Conservation (phyloP, 1,284 basidiomycete species). For the Bondarzewia mesenterica region DNA sequence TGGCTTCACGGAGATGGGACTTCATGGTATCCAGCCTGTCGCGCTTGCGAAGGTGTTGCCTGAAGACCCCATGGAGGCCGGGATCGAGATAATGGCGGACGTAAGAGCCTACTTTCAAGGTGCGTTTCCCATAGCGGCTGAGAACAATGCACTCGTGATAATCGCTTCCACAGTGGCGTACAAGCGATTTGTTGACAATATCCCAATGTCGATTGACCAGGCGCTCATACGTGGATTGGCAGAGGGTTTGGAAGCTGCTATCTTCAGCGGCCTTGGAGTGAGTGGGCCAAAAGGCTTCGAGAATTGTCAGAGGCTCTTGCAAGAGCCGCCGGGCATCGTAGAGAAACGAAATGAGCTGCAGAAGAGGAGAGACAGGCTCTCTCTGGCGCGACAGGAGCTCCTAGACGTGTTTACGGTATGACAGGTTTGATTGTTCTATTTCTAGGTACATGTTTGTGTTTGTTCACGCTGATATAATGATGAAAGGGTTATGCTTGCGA, state of each 20-base stretch:
- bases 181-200: constrained; percentile 57
- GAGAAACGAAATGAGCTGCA: constrained; percentile 38
- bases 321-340: constrained; percentile 42
- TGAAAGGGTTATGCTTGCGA: too few relatives aligned
- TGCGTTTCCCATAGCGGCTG: not conserved
- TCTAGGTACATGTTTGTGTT: too few relatives aligned
- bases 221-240: constrained; percentile 42
- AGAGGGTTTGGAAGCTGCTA: constrained; percentile 32
- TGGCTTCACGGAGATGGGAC: constrained; percentile 35
- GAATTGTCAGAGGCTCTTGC: constrained; percentile 46
- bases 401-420: constrained; percentile 12
- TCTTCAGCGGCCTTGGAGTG: constrained; percentile 38
- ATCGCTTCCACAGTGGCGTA: constrained; percentile 44
- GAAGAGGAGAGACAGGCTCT: constrained; percentile 46
- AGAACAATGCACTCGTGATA: not conserved
- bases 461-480: too few relatives aligned
- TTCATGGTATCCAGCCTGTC: constrained; percentile 28
- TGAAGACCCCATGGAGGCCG: constrained; percentile 43
- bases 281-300: constrained; percentile 35
- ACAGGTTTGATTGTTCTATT: too few relatives aligned
- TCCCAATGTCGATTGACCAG: constrained; percentile 57
- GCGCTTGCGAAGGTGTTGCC: constrained; percentile 49
- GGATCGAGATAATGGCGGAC: constrained; percentile 59
- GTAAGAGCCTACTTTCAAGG: constrained; percentile 71
- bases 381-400: constrained; percentile 42